Evolutionary conservation across 495 filamentous ascomycete genomes (phyloP).

Genomic region (Tuber melanosporum): DNA sequence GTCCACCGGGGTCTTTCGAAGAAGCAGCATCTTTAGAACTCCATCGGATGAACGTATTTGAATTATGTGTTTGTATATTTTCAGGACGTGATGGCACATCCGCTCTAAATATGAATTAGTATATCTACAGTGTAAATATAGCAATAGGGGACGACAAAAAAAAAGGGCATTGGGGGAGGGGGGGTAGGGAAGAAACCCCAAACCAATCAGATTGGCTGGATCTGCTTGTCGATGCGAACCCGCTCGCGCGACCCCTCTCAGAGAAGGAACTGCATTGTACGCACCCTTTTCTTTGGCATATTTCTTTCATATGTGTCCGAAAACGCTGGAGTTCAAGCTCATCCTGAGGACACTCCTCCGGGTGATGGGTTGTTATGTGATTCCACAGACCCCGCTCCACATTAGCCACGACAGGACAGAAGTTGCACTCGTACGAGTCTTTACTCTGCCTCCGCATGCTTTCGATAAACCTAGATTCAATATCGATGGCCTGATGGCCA

Average conservation of each 20-base stretch:
- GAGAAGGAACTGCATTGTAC: neutral
- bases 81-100: neutral
- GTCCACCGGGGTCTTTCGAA: neutral
- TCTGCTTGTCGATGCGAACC: neutral
- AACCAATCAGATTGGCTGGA: neutral
- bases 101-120: neutral
- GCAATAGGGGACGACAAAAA: neutral
- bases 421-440: conserved; percentile 3
- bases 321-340: neutral
- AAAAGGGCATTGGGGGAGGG: neutral
- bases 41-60: neutral
- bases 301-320: conserved; percentile 7
- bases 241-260: neutral
- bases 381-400: neutral
- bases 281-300: conserved; percentile 15
- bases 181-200: neutral
- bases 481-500: neutral
- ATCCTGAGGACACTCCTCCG: neutral
- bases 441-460: conserved; percentile 9
- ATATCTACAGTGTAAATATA: neutral
- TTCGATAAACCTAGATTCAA: conserved; percentile 11
- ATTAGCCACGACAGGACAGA: neutral
- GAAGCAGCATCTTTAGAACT: neutral
- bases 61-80: neutral
- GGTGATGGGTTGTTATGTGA: conserved; percentile 1